Conservation (phyloP, 257 asterid genomes). For the Cinchona pubescens region DNA sequence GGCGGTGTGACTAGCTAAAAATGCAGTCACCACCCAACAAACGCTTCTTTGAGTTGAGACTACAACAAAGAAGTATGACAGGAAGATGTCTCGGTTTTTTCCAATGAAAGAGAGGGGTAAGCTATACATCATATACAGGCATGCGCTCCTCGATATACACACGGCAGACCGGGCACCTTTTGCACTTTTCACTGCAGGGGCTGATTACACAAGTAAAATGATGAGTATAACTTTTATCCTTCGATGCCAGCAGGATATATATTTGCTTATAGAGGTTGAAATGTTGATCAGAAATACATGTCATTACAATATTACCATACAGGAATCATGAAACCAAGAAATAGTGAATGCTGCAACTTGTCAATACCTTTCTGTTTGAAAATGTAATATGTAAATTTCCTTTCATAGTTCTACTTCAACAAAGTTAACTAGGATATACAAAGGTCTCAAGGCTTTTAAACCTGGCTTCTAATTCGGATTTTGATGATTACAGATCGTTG, state of each 20-base stretch:
- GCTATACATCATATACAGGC: constrained; percentile 65
- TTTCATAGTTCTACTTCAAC: background rate
- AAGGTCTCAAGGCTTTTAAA: background rate
- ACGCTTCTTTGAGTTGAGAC: constrained; percentile 1
- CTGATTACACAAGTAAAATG: constrained; percentile 34
- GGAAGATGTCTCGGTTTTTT: constrained; percentile 9
- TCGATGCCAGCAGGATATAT: background rate
- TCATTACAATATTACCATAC: background rate
- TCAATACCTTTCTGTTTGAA: too few relatives aligned
- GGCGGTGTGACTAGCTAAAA: constrained; percentile 62
- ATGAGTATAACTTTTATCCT: background rate
- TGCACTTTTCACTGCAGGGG: constrained; percentile 76
- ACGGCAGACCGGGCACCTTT: constrained; percentile 92
- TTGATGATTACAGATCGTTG: background rate
- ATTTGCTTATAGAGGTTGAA: background rate
- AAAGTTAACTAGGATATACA: background rate
- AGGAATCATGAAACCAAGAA: background rate
- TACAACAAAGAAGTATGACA: constrained; percentile 1
- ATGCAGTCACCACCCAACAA: constrained; percentile 48
- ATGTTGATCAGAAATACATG: background rate
- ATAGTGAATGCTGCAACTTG: background rate
- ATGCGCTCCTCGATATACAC: constrained; percentile 70
- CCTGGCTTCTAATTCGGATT: too few relatives aligned
- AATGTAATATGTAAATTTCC: background rate
- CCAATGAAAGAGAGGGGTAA: background rate